Conservation (phyloP, 441 rosid genomes). For the Biscutella auriculata region DNA sequence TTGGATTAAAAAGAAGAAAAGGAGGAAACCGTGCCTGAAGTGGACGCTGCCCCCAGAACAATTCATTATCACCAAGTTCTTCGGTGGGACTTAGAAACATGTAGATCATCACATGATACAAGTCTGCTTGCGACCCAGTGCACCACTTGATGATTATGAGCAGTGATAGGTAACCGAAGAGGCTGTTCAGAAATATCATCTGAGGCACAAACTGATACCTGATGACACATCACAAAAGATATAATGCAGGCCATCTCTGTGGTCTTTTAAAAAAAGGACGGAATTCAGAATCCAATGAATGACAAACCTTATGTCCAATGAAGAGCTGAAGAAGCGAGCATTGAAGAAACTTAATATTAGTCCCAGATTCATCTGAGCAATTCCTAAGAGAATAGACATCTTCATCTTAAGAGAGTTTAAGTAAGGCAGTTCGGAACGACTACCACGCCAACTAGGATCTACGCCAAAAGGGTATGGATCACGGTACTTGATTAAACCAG, state of each 20-base stretch:
- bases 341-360: slow-evolving; percentile 78
- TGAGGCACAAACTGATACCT: slow-evolving; percentile 97
- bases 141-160: slow-evolving; percentile 93
- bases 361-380: slow-evolving; percentile 89
- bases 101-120: slow-evolving; percentile 97
- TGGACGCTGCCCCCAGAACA: slow-evolving; percentile 90
- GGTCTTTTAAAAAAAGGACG: neutral
- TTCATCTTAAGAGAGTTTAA: slow-evolving; percentile 94
- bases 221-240: slow-evolving; percentile 18
- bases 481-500: slow-evolving; percentile 62
- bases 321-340: slow-evolving; percentile 63
- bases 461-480: slow-evolving; percentile 94
- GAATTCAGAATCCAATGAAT: neutral
- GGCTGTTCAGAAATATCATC: slow-evolving; percentile 82
- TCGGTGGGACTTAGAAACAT: slow-evolving; percentile 96
- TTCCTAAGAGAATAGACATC: slow-evolving; percentile 89
- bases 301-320: slow-evolving; percentile 68
- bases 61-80: slow-evolving; percentile 74
- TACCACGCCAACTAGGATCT: slow-evolving; percentile 99
- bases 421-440: slow-evolving; percentile 90
- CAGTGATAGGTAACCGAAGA: slow-evolving; percentile 89
- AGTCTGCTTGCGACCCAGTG: slow-evolving; percentile 94
- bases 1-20: slow-evolving; percentile 1
- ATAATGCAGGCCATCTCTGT: neutral
- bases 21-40: slow-evolving; percentile 51